Evolutionary conservation across 495 filamentous ascomycete genomes (phyloP).

Genomic region (Articulospora tetracladia): DNA sequence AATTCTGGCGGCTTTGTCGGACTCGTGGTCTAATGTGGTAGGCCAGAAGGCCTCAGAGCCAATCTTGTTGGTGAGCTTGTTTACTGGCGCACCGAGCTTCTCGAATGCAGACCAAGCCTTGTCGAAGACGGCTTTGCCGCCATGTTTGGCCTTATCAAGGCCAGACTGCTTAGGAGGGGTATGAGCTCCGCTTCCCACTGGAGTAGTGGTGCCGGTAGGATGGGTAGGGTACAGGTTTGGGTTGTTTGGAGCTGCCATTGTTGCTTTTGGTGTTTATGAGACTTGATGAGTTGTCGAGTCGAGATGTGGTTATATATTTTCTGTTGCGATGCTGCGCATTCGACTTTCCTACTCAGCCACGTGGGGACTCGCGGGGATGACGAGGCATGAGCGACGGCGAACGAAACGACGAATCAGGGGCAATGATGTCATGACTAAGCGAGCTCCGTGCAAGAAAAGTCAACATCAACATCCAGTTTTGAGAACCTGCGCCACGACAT

Average conservation of each 20-base stretch:
- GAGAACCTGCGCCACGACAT: neutral
- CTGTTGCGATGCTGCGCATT: neutral
- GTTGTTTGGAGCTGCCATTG: neutral
- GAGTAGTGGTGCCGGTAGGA: neutral
- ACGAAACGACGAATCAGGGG: neutral
- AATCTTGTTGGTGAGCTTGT: slow-evolving; percentile 67
- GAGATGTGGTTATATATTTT: neutral
- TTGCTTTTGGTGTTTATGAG: neutral
- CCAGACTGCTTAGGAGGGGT: slow-evolving; percentile 8
- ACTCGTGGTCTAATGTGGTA: slow-evolving; percentile 70
- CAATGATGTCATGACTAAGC: neutral
- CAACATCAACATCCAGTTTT: neutral
- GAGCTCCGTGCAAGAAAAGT: neutral
- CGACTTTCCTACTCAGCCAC: neutral
- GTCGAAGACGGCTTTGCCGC: slow-evolving; percentile 41
- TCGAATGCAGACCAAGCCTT: slow-evolving; percentile 40
- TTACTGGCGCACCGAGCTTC: slow-evolving; percentile 62
- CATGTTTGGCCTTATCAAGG: slow-evolving; percentile 32
- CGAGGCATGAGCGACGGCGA: neutral
- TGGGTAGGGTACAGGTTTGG: neutral
- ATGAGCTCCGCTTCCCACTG: neutral
- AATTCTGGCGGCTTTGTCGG: slow-evolving; percentile 78
- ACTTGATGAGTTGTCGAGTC: neutral
- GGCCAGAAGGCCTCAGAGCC: slow-evolving; percentile 82
- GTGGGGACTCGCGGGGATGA: neutral